Conservation (phyloP, 331 rosid genomes). For the Rhamnella rubrinervis region DNA sequence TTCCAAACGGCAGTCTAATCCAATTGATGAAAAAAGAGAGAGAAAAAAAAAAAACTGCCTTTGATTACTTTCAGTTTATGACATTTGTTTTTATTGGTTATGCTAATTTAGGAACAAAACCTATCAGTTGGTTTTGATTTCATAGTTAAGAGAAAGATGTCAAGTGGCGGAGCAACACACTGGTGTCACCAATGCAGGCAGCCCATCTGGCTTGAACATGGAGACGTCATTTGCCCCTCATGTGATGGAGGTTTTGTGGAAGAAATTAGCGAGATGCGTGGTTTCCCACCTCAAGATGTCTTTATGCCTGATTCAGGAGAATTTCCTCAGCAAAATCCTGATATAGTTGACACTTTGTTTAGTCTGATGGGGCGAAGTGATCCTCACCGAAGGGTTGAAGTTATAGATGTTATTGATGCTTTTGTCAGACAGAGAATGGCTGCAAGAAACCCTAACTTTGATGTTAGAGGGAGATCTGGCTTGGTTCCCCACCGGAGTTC, state of each 20-base stretch:
- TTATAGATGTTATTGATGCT: conserved; percentile 26
- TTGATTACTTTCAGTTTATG: neutral
- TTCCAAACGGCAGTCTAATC: no score
- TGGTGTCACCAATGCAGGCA: conserved; percentile 73
- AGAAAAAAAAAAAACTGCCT: neutral
- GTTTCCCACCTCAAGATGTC: conserved; percentile 31
- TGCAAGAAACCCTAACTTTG: conserved; percentile 48
- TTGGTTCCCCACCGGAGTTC: conserved; percentile 45
- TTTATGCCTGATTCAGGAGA: conserved; percentile 31
- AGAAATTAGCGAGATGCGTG: conserved; percentile 57
- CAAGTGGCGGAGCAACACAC: conserved; percentile 59
- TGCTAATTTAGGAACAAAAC: neutral
- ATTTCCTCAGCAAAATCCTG: conserved; percentile 37
- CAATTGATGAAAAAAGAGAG: no score
- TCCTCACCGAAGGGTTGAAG: conserved; percentile 43
- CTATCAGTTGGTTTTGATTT: neutral
- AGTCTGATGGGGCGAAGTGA: conserved; percentile 42
- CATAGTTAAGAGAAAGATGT: conserved; percentile 46
- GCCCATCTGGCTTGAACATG: conserved; percentile 40
- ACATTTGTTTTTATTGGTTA: neutral
- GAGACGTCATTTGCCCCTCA: conserved; percentile 52
- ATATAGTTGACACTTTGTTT: conserved; percentile 35
- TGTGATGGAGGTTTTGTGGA: conserved; percentile 67
- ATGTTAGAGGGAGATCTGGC: conserved; percentile 60
- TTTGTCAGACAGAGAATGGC: conserved; percentile 61